These are phyloP conservation scores for Eucalyptus erythrocorys DNA, from an alignment of 345 rosid genomes.

Conservation along the genomic window DNA sequence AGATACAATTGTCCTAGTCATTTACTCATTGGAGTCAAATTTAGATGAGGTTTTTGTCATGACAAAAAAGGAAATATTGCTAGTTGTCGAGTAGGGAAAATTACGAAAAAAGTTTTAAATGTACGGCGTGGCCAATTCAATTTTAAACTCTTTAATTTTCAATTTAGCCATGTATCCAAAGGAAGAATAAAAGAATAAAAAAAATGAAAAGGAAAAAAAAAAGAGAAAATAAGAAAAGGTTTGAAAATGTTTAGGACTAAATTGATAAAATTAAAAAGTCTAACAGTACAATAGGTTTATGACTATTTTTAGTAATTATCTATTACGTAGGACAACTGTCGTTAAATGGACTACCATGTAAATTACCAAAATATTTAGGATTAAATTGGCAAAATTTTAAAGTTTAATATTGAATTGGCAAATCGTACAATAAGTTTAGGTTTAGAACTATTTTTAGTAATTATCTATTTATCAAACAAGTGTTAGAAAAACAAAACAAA, in stretches of 20 bases:
- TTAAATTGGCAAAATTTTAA: background rate
- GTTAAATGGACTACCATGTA: accelerated
- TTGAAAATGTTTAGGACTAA: too few relatives aligned
- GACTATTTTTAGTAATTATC: too few relatives aligned
- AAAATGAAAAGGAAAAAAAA: background rate
- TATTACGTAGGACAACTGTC: too few relatives aligned
- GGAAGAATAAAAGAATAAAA: background rate
- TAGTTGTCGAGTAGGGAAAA: background rate
- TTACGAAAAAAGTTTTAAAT: background rate
- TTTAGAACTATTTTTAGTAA: background rate
- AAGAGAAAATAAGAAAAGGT: background rate
- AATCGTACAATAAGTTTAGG: accelerated
- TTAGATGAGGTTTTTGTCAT: background rate
- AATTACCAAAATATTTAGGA: background rate
- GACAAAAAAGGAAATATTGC: background rate
- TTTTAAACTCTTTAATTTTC: background rate
- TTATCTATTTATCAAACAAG: background rate
- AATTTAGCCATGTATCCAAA: background rate
- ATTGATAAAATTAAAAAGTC: background rate
- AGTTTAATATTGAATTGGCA: accelerated
- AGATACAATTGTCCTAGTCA: background rate
- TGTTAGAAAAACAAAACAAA: background rate
- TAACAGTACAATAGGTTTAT: too few relatives aligned
- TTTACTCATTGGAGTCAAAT: background rate
- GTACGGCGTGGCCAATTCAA: accelerated